These are phyloP conservation scores for Chlamydomonas schloesseri DNA, from an alignment of 139 green algal genomes.

Conservation along the genomic window DNA sequence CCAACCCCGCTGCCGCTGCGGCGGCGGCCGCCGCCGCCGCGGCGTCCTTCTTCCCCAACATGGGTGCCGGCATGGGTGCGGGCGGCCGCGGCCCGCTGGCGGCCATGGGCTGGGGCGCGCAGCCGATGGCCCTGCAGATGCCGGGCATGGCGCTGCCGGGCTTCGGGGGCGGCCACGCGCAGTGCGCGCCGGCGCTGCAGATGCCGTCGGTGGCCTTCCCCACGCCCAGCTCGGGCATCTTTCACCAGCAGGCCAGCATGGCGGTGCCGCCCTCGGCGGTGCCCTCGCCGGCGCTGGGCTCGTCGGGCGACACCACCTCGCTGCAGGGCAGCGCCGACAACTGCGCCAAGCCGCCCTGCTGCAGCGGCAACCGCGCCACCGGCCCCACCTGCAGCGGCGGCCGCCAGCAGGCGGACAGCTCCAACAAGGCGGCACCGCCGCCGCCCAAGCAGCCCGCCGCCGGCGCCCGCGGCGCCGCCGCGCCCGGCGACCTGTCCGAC, in stretches of 20 bases:
- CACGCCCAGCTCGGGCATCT: neutral
- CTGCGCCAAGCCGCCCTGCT: slow-evolving; percentile 29
- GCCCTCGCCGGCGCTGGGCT: slow-evolving; percentile 23
- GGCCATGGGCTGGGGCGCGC: slow-evolving; percentile 23
- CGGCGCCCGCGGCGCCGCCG: neutral
- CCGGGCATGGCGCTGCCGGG: neutral
- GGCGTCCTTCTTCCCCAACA: neutral
- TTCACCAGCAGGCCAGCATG: slow-evolving; percentile 32
- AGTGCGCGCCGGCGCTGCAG: slow-evolving; percentile 11
- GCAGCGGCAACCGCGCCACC: neutral
- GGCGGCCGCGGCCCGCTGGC: neutral
- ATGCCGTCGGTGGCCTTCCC: neutral
- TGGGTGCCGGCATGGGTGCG: neutral
- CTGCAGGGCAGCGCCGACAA: slow-evolving; percentile 37
- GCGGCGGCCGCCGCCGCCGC: slow-evolving; percentile 4
- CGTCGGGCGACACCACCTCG: slow-evolving; percentile 11
- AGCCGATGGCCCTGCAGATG: slow-evolving; percentile 26
- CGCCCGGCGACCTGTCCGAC: slow-evolving; percentile 17
- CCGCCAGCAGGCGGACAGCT: slow-evolving; percentile 40
- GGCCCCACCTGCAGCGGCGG: slow-evolving; percentile 38
- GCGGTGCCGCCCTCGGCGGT: slow-evolving; percentile 22
- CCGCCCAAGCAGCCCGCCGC: neutral
- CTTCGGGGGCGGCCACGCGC: neutral
- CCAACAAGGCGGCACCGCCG: neutral
- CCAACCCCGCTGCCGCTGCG: neutral